Evolutionary conservation across 2,329 filamentous ascomycete genomes (phyloP), one percentile per base, ranked within the genome.

Genomic region (Coniochaeta ligniaria): DNA sequence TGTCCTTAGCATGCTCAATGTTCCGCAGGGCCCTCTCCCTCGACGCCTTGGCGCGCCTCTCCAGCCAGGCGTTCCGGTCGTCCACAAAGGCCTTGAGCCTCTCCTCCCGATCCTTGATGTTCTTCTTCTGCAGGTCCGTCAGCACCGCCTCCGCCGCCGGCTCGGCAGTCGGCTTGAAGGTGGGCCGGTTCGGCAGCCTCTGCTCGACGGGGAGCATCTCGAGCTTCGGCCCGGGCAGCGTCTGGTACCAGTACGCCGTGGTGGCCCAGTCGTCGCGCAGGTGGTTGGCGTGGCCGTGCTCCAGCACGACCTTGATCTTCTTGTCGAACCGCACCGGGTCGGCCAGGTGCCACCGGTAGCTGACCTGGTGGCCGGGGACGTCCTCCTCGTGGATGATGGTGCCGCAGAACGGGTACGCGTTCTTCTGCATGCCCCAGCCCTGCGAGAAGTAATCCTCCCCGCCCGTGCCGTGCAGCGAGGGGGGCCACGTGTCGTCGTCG

Each of bases 351-450:
- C 71, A 73, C 38, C 71, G 67, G 58, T 73, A 73, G 35, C 63
- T 67, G 11, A 72, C 69, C 60, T 73, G 71, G 57, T 69, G 66
- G 60, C 67, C 65, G 6, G 70, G 70, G 41, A 71, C 65, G 14
- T 73, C 71, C 24, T 69, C 71, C 62, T 73, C 70, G 50, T 73
- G 71, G 55, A 73, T 69, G 52, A 72, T 73, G 28, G 63, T 68
- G n/a, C 70, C 71, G 33, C 65, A 67, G 62, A 72, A 72, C 2
- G 70, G 71, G 56, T 67, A 72, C 3, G 69, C 66, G 26, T 72
- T 73, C 63, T 72, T 72, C 63, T 73, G 71, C 71, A 73, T 73
- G 38, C 71, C 71, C 71, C 71, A 73, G 9, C 71, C 71, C 58
- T 73, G 71, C 8, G 60, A 63, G 43, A 73, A 72, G 62, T 73